These are phyloP conservation scores for Picea mariana DNA, from an alignment of 83 land plant genomes.

Conservation along the genomic window DNA sequence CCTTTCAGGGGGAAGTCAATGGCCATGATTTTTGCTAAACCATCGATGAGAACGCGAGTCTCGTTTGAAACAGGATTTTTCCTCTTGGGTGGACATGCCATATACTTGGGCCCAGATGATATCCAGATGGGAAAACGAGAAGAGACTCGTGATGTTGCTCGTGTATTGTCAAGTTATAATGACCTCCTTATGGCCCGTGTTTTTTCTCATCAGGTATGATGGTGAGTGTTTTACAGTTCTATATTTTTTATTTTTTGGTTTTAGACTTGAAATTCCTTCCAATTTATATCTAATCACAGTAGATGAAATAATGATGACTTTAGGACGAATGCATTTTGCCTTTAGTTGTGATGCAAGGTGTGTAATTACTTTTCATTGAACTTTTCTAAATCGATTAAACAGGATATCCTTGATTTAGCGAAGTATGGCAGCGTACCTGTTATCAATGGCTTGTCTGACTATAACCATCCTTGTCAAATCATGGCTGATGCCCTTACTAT, in stretches of 20 bases:
- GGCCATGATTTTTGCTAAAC: constrained; percentile 99
- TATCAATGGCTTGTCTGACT: constrained; percentile 93
- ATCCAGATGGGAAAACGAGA: constrained; percentile 97
- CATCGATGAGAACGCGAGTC: constrained; percentile 98
- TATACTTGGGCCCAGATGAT: constrained; percentile 94
- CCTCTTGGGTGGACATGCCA: constrained; percentile 93
- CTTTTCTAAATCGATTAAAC: background rate
- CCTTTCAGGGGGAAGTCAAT: constrained; percentile 91
- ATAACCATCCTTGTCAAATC: constrained; percentile 95
- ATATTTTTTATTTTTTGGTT: no score
- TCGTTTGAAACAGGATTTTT: constrained; percentile 98
- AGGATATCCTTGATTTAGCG: constrained; percentile 95
- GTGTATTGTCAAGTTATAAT: constrained; percentile 92
- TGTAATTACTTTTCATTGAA: no score
- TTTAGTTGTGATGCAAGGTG: no score
- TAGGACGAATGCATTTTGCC: no score
- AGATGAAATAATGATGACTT: no score
- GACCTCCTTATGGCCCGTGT: constrained; percentile 45
- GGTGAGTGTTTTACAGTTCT: no score
- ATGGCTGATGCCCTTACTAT: constrained; percentile 66
- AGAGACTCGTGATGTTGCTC: constrained; percentile 95
- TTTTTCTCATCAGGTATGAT: no score
- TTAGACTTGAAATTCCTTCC: no score
- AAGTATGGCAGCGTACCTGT: constrained; percentile 80
- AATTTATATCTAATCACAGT: no score